These are phyloP conservation scores for Cubamyces lactineus DNA, from an alignment of 768 basidiomycete genomes.

Conservation along the genomic window DNA sequence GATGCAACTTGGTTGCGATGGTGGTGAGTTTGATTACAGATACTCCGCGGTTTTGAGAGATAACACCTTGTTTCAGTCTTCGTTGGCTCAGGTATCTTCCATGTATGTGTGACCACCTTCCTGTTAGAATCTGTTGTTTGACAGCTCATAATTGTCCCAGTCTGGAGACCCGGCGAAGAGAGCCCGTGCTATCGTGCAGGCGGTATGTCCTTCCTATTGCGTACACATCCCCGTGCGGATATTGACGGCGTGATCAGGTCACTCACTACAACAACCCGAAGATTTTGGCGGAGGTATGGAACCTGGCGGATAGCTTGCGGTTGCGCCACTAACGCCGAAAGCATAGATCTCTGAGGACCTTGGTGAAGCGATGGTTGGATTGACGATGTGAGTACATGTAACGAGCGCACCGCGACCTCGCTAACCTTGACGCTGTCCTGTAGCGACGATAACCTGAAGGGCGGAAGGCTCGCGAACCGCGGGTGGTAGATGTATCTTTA, in stretches of 20 bases:
- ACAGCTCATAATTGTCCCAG: conserved; percentile 39
- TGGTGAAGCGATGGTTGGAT: conserved; percentile 91
- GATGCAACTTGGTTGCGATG: conserved; percentile 99
- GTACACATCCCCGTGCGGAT: not conserved
- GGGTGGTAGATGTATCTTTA: conserved; percentile 51
- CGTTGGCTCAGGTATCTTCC: conserved; percentile 97
- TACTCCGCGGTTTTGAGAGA: conserved; percentile 4
- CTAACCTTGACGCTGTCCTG: conserved; percentile 5
- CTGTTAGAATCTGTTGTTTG: conserved; percentile 1
- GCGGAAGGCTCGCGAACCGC: conserved; percentile 68
- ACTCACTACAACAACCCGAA: conserved; percentile 97
- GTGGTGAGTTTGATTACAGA: conserved; percentile 58
- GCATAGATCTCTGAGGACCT: conserved; percentile 76
- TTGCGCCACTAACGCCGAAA: not conserved
- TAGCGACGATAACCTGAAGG: conserved; percentile 69
- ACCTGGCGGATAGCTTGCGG: not conserved
- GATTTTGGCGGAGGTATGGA: conserved; percentile 79
- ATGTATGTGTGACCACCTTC: conserved; percentile 51
- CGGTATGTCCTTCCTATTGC: conserved; percentile 50
- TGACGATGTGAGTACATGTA: conserved; percentile 71
- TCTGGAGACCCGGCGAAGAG: conserved; percentile 93
- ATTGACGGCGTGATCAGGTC: conserved; percentile 45
- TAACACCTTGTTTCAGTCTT: conserved; percentile 62
- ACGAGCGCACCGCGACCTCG: not conserved
- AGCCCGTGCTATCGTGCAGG: conserved; percentile 95